phyloP scores from a whole-genome alignment of 768 basidiomycete genomes.

The Agrocybe pediades region DNA sequence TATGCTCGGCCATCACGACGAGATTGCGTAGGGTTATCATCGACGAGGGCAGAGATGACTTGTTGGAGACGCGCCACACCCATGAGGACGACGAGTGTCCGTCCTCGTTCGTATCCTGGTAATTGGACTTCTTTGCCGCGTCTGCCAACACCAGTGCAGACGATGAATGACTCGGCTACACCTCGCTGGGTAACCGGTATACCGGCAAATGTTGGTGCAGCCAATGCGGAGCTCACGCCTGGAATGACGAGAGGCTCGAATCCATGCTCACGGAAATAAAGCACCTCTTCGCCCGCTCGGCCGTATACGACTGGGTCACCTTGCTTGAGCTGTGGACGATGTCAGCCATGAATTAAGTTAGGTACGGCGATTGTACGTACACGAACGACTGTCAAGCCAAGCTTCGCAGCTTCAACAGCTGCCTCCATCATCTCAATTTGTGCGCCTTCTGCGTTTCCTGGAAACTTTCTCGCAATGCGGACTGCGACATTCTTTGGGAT shows the following conservation, averaged over 20 bases:
- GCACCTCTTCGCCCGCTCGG: constrained; percentile 90
- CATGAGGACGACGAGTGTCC: constrained; percentile 91
- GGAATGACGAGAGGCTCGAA: constrained; percentile 86
- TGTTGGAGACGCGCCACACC: constrained; percentile 84
- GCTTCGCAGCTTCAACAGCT: constrained; percentile 78
- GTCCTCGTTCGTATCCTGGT: constrained; percentile 83
- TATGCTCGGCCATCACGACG: constrained; percentile 53
- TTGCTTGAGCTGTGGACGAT: constrained; percentile 76
- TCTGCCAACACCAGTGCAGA: constrained; percentile 94
- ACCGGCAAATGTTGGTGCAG: constrained; percentile 85
- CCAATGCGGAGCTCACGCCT: constrained; percentile 87
- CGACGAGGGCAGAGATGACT: constrained; percentile 64
- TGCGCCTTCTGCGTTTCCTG: constrained; percentile 94
- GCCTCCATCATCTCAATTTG: constrained; percentile 95
- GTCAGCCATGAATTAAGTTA: constrained; percentile 7
- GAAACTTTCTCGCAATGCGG: constrained; percentile 94
- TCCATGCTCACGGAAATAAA: constrained; percentile 87
- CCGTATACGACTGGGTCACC: constrained; percentile 97
- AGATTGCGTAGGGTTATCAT: constrained; percentile 8
- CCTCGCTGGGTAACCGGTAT: constrained; percentile 97
- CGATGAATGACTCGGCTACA: constrained; percentile 83
- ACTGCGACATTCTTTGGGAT: constrained; percentile 75
- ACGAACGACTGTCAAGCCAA: constrained; percentile 85
- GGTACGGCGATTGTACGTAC: constrained; percentile 42
- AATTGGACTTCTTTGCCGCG: constrained; percentile 79